These are phyloP conservation scores for Scutellaria barbata DNA, from an alignment of 257 asterid species.

Conservation along the genomic window DNA sequence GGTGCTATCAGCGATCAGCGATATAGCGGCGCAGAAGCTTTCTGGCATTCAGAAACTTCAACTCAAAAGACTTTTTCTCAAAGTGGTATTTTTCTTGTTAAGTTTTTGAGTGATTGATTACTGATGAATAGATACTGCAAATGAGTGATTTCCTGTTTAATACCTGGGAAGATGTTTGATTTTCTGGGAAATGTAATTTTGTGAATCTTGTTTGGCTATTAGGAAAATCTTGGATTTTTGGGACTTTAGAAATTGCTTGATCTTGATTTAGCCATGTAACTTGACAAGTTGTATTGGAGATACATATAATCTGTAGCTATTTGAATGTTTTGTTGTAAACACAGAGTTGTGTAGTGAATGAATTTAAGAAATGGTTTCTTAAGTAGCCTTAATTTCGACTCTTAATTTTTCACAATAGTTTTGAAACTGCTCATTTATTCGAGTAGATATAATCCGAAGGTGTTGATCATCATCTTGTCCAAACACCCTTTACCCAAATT, in stretches of 20 bases:
- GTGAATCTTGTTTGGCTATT: background rate
- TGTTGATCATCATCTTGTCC: background rate
- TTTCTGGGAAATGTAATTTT: background rate
- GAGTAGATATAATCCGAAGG: background rate
- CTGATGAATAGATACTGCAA: background rate
- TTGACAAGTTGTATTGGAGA: background rate
- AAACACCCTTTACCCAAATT: too few species aligned
- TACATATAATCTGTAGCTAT: background rate
- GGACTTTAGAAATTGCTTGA: background rate
- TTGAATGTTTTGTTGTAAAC: background rate
- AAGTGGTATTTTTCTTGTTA: slow-evolving; percentile 62
- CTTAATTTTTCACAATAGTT: background rate
- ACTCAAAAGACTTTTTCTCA: slow-evolving; percentile 82
- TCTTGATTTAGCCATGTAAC: background rate
- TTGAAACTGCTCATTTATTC: background rate
- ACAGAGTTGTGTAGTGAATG: slow-evolving; percentile 7
- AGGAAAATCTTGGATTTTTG: background rate
- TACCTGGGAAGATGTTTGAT: background rate
- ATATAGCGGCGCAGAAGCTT: slow-evolving; percentile 81
- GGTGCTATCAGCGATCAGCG: slow-evolving; percentile 79
- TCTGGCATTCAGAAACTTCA: slow-evolving; percentile 86
- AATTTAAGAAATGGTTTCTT: slow-evolving; percentile 25
- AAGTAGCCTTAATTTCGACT: background rate
- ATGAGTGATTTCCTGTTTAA: background rate
- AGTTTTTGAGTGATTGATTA: background rate